Evolutionary conservation across 83 land plant species (phyloP).

Genomic region (Diphasiastrum complanatum): DNA sequence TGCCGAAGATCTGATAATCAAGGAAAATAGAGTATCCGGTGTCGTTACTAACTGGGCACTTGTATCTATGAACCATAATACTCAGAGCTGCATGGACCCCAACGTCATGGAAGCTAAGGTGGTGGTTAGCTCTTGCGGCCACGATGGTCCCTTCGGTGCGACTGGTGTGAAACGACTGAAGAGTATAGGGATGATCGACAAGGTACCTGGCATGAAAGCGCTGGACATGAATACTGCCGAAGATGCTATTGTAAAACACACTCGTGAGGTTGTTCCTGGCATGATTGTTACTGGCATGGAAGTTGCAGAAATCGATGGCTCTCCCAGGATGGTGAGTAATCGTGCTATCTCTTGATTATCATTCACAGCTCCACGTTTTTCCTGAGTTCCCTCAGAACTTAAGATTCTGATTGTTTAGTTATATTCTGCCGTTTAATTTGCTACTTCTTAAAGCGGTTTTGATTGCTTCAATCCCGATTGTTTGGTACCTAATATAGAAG

Average conservation of each 20-base stretch:
- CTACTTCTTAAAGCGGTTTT: not conserved
- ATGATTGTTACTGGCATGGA: slow-evolving; percentile 99
- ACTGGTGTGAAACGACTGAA: slow-evolving; percentile 87
- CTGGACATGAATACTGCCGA: slow-evolving; percentile 93
- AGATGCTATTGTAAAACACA: slow-evolving; percentile 76
- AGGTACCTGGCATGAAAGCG: slow-evolving; percentile 87
- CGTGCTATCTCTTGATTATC: not conserved
- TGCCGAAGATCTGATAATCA: slow-evolving; percentile 83
- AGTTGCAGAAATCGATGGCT: slow-evolving; percentile 90
- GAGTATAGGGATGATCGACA: slow-evolving; percentile 86
- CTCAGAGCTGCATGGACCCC: slow-evolving; percentile 97
- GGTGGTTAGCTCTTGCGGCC: slow-evolving; percentile 91
- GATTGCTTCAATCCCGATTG: not conserved
- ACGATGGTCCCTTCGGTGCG: slow-evolving; percentile 89
- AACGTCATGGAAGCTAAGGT: slow-evolving; percentile 98
- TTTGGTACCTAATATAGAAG: not conserved
- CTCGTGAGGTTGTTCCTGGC: slow-evolving; percentile 91
- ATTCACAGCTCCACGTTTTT: not conserved
- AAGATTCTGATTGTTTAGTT: not conserved
- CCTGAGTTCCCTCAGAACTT: not conserved
- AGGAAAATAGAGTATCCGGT: slow-evolving; percentile 60
- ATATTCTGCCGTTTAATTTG: not conserved
- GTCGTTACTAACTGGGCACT: slow-evolving; percentile 97
- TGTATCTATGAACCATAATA: slow-evolving; percentile 88
- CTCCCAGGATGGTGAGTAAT: slow-evolving; percentile 72